Evolutionary conservation across 179 eudicot genomes (phyloP).

Genomic region (Gypsophila paniculata): DNA sequence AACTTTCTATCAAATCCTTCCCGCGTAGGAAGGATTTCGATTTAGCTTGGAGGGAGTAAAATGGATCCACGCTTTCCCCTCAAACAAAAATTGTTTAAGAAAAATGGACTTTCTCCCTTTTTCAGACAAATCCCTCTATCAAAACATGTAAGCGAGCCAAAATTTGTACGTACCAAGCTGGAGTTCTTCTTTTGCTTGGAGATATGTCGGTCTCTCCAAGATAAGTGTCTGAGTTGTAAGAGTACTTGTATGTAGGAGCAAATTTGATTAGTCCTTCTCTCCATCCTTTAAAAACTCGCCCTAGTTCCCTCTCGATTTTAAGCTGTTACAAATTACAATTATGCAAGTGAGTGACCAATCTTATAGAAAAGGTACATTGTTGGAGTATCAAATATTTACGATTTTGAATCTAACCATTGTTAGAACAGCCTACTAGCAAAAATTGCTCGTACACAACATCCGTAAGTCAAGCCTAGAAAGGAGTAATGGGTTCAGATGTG

Average conservation of each 20-base stretch:
- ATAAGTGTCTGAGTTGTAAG: conserved; percentile 60
- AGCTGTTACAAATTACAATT: conserved; percentile 33
- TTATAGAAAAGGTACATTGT: not conserved
- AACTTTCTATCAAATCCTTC: too few species aligned
- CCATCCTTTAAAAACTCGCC: conserved; percentile 77
- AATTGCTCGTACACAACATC: not conserved
- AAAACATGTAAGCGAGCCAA: not conserved
- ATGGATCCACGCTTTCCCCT: too few species aligned
- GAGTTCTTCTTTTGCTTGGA: conserved; percentile 65
- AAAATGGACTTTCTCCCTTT: too few species aligned
- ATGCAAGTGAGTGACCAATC: not conserved
- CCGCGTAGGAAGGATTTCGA: too few species aligned
- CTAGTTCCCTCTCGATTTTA: conserved; percentile 65
- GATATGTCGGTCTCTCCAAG: conserved; percentile 50
- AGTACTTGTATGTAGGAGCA: conserved; percentile 83
- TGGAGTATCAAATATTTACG: not conserved
- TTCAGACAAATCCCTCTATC: too few species aligned
- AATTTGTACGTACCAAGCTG: conserved; percentile 56
- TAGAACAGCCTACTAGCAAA: not conserved
- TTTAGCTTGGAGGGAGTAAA: too few species aligned
- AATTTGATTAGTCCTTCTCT: conserved; percentile 68
- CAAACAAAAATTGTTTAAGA: too few species aligned
- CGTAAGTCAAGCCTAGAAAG: too few species aligned
- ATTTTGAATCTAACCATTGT: not conserved
- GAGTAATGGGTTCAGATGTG: too few species aligned